Evolutionary conservation across 257 asterid genomes (phyloP).

Genomic region (Primulina eburnea): DNA sequence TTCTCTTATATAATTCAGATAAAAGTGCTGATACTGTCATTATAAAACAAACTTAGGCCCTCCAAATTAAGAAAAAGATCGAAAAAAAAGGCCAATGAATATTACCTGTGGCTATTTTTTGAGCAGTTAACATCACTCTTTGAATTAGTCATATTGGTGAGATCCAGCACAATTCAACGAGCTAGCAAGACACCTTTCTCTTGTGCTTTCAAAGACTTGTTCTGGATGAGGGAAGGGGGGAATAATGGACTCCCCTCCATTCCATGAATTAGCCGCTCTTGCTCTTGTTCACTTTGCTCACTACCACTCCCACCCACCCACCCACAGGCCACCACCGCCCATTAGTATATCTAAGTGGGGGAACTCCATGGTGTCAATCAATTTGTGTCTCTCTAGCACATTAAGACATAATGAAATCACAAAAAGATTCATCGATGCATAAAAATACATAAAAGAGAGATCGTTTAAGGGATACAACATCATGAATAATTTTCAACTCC

Average conservation of each 20-base stretch:
- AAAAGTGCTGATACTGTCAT: conserved; percentile 11
- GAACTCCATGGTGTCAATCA: not conserved
- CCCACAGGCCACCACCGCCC: not conserved
- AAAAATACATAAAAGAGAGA: not conserved
- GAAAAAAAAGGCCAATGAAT: conserved; percentile 10
- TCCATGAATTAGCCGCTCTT: not conserved
- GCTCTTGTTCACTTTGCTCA: not conserved
- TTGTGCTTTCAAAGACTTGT: not conserved
- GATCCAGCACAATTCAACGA: conserved; percentile 23
- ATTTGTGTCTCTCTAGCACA: not conserved
- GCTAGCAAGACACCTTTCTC: conserved; percentile 16
- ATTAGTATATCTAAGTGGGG: not conserved
- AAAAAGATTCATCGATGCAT: not conserved
- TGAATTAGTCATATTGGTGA: conserved; percentile 21
- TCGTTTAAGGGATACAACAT: conserved; percentile 1
- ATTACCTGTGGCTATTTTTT: conserved; percentile 30
- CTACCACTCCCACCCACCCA: not conserved
- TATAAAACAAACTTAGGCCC: conserved; percentile 17
- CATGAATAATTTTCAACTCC: not conserved
- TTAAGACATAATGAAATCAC: conserved; percentile 2
- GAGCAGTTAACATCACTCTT: conserved; percentile 31
- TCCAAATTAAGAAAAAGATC: not conserved
- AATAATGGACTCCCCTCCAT: not conserved
- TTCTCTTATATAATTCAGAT: conserved; percentile 8
- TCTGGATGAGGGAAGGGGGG: not conserved